Conservation (phyloP, 2,329 filamentous ascomycete genomes). For the Drechslerella coelobrocha region DNA sequence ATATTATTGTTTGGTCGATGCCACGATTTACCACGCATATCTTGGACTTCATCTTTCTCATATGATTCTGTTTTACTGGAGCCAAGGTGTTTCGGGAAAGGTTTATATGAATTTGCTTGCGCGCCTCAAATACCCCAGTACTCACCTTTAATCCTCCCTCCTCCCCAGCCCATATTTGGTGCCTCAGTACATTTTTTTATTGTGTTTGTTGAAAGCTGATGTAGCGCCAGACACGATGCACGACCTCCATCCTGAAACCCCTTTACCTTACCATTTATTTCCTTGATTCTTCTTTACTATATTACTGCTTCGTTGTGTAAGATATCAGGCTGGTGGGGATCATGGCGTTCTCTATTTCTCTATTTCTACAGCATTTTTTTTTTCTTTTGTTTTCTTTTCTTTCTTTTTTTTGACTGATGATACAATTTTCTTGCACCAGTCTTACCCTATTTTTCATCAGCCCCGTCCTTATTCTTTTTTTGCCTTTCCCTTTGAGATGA, state of each 20-base stretch:
- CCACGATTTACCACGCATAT: neutral
- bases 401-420: neutral
- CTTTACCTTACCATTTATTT: neutral
- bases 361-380: neutral
- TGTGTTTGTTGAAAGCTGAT: neutral
- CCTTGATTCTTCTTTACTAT: neutral
- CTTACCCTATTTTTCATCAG: neutral
- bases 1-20: neutral
- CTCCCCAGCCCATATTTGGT: neutral
- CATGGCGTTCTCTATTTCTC: constrained; percentile 16
- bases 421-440: neutral
- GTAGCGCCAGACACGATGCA: too few relatives aligned
- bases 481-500: neutral
- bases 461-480: neutral
- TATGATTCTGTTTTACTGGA: constrained; percentile 24
- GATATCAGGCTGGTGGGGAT: constrained; percentile 20
- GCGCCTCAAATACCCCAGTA: neutral
- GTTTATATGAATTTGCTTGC: constrained; percentile 14
- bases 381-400: neutral
- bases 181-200: neutral
- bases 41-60: constrained; percentile 14
- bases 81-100: constrained; percentile 42
- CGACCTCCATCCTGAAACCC: neutral
- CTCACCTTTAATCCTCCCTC: constrained; percentile 2
- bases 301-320: neutral